Conservation (phyloP, 441 rosid species). For the Flueggea neowawraea region DNA sequence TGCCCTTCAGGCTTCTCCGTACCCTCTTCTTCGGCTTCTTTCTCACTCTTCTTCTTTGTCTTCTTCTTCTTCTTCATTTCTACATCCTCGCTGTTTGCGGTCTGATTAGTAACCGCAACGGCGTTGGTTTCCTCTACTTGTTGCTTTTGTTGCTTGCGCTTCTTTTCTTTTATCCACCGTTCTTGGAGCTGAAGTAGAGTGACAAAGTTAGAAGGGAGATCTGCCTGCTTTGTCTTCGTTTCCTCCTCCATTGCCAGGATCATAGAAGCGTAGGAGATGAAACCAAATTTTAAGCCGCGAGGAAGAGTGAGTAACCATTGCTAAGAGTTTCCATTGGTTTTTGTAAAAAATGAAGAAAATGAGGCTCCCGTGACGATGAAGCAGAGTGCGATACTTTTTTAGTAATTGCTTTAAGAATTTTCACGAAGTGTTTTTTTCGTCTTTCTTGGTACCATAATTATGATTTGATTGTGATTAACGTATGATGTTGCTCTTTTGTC, state of each 20-base stretch:
- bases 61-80: conserved; percentile 3
- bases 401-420: no score
- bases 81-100: not conserved
- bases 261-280: no score
- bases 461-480: no score
- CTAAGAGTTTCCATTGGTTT: no score
- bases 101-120: not conserved
- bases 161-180: conserved; percentile 29
- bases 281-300: no score
- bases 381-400: no score
- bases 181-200: conserved; percentile 36
- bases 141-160: conserved; percentile 4
- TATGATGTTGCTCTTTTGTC: no score
- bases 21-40: conserved; percentile 6
- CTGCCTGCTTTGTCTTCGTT: conserved; percentile 8
- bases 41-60: not conserved
- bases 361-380: no score
- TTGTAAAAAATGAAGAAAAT: no score
- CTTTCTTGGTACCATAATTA: no score
- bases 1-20: not conserved
- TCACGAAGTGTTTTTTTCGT: no score
- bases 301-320: no score
- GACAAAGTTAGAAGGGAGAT: conserved; percentile 33
- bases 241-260: conserved; percentile 21
- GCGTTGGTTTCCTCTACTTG: not conserved